Percentiles rank a stretch among this genome's conserved stretches.
Conservation (phyloP, 2,329 filamentous ascomycete species). For the Sarocladium kiliense region DNA sequence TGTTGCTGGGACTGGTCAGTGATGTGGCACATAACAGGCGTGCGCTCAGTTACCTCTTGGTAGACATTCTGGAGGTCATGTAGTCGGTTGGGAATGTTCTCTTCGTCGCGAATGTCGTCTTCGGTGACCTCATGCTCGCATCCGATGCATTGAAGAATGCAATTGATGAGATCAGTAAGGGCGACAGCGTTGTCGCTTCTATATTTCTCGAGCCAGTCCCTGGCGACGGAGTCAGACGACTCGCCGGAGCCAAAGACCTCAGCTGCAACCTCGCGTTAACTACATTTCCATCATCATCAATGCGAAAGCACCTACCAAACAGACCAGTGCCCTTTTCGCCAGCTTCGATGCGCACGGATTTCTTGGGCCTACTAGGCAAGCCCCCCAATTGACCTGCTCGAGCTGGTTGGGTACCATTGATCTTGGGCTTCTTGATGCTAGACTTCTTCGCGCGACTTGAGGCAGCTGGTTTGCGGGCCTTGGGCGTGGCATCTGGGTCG, state of each 20-base stretch:
- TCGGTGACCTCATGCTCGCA: constrained; percentile 73
- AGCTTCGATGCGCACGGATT: constrained; percentile 47
- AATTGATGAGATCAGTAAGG: constrained; percentile 60
- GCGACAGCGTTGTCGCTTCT: constrained; percentile 47
- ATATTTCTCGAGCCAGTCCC: constrained; percentile 56
- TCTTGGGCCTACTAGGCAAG: constrained; percentile 51
- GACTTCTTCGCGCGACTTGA: constrained; percentile 47
- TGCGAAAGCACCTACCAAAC: constrained; percentile 38
- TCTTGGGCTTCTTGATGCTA: constrained; percentile 59
- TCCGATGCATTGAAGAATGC: constrained; percentile 66
- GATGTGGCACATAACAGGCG: constrained; percentile 5
- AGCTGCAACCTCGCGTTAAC: constrained; percentile 34
- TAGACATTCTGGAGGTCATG: constrained; percentile 84
- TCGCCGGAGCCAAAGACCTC: constrained; percentile 60
- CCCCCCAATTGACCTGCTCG: constrained; percentile 32
- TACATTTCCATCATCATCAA: neutral
- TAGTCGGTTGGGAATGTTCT: constrained; percentile 75
- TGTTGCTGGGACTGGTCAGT: constrained; percentile 49
- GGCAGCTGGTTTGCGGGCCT: constrained; percentile 23
- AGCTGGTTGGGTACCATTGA: constrained; percentile 46
- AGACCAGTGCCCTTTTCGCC: constrained; percentile 47
- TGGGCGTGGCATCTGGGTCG: constrained; percentile 9
- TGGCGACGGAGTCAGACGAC: constrained; percentile 50
- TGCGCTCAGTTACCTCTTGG: constrained; percentile 54
- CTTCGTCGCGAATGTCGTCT: constrained; percentile 83